Evolutionary conservation across 2,329 filamentous ascomycete species (phyloP), one percentile per base, ranked within the genome.

Genomic region (Apiospora aurea): DNA sequence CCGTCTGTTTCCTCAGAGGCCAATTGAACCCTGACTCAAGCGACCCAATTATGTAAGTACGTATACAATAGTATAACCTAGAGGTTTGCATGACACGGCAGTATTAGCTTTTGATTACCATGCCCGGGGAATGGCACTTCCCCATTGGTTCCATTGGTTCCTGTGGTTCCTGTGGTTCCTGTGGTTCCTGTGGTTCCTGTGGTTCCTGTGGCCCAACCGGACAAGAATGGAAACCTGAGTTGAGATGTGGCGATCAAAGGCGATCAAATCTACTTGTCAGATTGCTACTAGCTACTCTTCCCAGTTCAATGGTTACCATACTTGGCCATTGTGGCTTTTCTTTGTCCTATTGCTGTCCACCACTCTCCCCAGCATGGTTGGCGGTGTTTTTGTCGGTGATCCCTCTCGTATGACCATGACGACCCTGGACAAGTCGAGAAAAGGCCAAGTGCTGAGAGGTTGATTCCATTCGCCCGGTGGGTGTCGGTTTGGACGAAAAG

Each of bases 381-480:
- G 57, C 21, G 18, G 14, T 13, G 29, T 7, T 7, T 7, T 7
- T 21, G 29, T 13, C 2, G 6, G 18, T 41, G 24, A 18, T 14
- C 13, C 2, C 34, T 64, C 34, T 41, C 34, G 57, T 64, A n/a
- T 41, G 57, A 41, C 18, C 1, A n/a, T 41, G 57, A 41, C 18
- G 21, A n/a, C 18, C 53, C 53, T 26, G 38, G 53, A 38, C 13
- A 61, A 61, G 53, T 13, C 34, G 41, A n/a, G 18, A 64, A 61
- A 61, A 38, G 53, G 53, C 53, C 53, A 61, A 61, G 53, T 61
- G 29, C 29, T 61, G 29, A 16, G 2, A 29, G 8, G 41, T 29
- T 16, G 57, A 64, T 64, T 41, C 57, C 57, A 64, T 64, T 64
- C 57, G 57, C 57, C 57, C 57, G 57, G 57, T 34, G 57, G 34